A percentile compares a stretch with the other conserved stretches of the same genome.
These are phyloP conservation scores for Drosera spatulata DNA, from an alignment of 179 eudicot genomes.

Conservation along the genomic window DNA sequence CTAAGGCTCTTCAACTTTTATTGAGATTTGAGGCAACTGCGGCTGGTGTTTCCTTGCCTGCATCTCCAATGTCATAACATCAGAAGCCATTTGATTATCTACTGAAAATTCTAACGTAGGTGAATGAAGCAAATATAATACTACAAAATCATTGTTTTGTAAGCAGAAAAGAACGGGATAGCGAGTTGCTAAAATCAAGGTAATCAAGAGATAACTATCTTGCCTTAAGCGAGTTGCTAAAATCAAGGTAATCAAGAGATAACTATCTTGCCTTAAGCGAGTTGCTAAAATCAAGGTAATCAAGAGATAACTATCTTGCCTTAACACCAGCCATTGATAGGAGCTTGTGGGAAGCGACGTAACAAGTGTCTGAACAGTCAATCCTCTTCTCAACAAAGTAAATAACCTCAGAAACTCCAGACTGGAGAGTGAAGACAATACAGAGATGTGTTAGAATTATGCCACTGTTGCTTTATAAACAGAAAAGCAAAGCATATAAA, in stretches of 20 bases:
- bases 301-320: constrained; percentile 25
- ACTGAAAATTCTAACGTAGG: background rate
- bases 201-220: no score
- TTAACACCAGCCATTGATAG: constrained; percentile 68
- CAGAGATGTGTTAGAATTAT: background rate
- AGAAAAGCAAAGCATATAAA: no score
- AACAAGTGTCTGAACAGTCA: constrained; percentile 47
- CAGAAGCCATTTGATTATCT: background rate
- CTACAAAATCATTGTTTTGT: background rate
- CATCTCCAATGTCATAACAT: background rate
- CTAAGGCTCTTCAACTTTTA: constrained; percentile 46
- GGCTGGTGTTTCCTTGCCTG: constrained; percentile 92
- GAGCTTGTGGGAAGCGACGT: constrained; percentile 80
- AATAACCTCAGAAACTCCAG: constrained; percentile 89
- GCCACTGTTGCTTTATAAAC: no score
- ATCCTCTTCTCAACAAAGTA: constrained; percentile 80
- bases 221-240: no score
- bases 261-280: no score
- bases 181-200: background rate
- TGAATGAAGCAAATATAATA: background rate
- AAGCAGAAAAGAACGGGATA: background rate
- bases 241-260: no score
- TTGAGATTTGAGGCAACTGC: constrained; percentile 45
- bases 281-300: no score
- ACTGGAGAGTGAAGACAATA: constrained; percentile 20